These are phyloP conservation scores for Millerozyma acaciae DNA, from an alignment of 805 yeast genomes.

Conservation along the genomic window DNA sequence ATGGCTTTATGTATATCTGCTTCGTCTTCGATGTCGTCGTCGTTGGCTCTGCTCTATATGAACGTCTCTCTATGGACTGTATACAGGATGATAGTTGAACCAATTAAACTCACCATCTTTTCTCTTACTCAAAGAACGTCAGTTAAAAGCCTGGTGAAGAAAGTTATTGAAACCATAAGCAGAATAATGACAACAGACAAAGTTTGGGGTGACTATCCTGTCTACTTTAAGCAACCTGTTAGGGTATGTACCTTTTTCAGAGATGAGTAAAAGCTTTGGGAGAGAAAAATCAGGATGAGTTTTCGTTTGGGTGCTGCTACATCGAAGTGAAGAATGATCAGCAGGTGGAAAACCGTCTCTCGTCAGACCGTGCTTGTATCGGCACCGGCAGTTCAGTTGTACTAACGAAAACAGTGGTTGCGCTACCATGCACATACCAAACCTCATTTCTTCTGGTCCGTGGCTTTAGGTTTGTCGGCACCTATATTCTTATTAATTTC, in stretches of 20 bases:
- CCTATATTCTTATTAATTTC: slow-evolving; percentile 61
- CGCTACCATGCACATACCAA: slow-evolving; percentile 73
- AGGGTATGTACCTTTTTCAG: slow-evolving; percentile 45
- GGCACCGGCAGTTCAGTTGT: not conserved
- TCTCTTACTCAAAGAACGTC: slow-evolving; percentile 1
- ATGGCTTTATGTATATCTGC: no score
- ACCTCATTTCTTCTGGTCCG: slow-evolving; percentile 69
- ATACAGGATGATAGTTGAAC: slow-evolving; percentile 5
- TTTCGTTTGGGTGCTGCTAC: not conserved
- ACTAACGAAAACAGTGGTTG: slow-evolving; percentile 46
- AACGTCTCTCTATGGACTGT: no score
- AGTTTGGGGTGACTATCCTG: slow-evolving; percentile 50
- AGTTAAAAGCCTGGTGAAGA: not conserved
- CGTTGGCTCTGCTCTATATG: no score
- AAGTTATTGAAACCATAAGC: slow-evolving; percentile 1
- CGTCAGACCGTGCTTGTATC: not conserved
- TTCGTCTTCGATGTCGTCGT: no score
- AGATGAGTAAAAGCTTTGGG: not conserved
- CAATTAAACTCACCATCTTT: slow-evolving; percentile 9
- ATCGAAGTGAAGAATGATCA: not conserved
- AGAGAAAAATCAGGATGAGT: not conserved
- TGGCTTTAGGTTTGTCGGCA: slow-evolving; percentile 61
- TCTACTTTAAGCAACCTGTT: slow-evolving; percentile 57
- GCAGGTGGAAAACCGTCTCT: not conserved
- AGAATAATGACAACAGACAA: slow-evolving; percentile 25